These are phyloP conservation scores for Leishmania tropica DNA, from an alignment of 208 protist species.

Conservation along the genomic window DNA sequence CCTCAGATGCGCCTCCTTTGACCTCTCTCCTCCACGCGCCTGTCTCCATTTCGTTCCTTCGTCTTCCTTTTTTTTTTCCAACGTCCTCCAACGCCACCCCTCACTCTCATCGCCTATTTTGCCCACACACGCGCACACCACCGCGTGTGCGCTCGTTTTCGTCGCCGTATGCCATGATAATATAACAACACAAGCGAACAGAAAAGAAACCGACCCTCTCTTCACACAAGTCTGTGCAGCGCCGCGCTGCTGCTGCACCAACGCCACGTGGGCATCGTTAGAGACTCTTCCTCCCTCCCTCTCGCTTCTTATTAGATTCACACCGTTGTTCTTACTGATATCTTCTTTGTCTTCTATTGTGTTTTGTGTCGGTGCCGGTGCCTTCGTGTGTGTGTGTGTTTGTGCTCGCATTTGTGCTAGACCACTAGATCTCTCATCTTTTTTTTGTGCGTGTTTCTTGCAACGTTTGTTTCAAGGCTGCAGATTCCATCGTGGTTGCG, in stretches of 20 bases:
- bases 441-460: neutral
- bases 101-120: neutral
- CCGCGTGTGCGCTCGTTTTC: neutral
- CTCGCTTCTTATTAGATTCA: neutral
- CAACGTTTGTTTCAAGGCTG: neutral
- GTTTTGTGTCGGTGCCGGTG: neutral
- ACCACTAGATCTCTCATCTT: neutral
- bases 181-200: neutral
- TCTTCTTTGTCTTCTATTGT: neutral
- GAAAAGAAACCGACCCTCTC: neutral
- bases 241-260: neutral
- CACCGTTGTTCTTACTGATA: constrained; percentile 17
- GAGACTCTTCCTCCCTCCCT: neutral
- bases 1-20: neutral
- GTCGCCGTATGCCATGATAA: neutral
- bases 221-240: neutral
- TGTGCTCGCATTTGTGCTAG: neutral
- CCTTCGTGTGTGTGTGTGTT: neutral
- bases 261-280: neutral
- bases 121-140: neutral
- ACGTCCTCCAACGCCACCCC: neutral
- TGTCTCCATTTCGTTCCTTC: neutral
- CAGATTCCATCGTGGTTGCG: neutral
- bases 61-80: neutral
- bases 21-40: neutral